Evolutionary conservation across 2,329 filamentous ascomycete genomes (phyloP).

Genomic region (Fusarium longipes): DNA sequence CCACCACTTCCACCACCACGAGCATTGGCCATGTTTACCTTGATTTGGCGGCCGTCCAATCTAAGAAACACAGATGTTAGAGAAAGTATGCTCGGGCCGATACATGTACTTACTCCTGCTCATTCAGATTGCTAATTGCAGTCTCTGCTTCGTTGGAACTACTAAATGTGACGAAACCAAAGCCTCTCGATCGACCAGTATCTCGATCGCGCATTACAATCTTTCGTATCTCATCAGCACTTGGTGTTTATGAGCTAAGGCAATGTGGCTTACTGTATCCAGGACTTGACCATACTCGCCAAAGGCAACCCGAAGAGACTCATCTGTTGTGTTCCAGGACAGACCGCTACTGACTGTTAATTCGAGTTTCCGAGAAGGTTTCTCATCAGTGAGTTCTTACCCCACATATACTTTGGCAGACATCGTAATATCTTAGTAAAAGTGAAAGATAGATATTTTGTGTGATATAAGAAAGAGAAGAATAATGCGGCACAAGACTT

Average conservation of each 20-base stretch:
- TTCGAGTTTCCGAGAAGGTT: fast-evolving
- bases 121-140: background rate
- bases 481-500: too few relatives aligned
- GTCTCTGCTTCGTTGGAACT: fast-evolving
- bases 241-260: fast-evolving
- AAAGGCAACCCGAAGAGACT: background rate
- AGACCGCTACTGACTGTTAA: background rate
- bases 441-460: too few relatives aligned
- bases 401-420: background rate
- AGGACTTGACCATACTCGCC: background rate
- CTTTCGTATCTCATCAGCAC: background rate
- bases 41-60: background rate
- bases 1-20: background rate
- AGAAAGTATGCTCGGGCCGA: background rate
- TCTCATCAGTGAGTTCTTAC: background rate
- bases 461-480: fast-evolving
- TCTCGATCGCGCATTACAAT: conserved; percentile 23
- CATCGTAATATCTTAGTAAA: background rate
- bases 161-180: conserved; percentile 16
- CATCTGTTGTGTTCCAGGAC: background rate
- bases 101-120: background rate
- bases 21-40: background rate
- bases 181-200: conserved; percentile 20
- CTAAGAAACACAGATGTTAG: background rate
- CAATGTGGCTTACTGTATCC: background rate